Evolutionary conservation across 352 stramenopile species (phyloP).

Genomic region (Aphanomyces stellatus): DNA sequence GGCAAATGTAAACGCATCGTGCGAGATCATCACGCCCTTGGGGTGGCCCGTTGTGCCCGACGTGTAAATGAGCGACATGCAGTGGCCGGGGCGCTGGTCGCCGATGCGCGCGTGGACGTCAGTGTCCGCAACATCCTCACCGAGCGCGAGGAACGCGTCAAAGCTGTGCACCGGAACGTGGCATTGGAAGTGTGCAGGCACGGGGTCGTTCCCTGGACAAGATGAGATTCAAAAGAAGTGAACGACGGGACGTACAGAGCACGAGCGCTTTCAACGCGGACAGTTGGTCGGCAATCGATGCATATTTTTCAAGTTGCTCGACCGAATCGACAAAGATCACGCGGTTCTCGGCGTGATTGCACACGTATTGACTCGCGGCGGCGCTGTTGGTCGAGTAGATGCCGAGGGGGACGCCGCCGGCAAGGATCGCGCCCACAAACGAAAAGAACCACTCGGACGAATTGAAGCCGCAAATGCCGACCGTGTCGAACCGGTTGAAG

Average conservation of each 20-base stretch:
- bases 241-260: slow-evolving; percentile 40
- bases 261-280: slow-evolving; percentile 69
- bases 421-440: slow-evolving; percentile 69
- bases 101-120: slow-evolving; percentile 35
- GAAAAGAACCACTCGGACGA: slow-evolving; percentile 80
- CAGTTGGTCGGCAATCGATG: slow-evolving; percentile 48
- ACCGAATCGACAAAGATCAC: slow-evolving; percentile 71
- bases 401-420: slow-evolving; percentile 63
- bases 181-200: slow-evolving; percentile 27
- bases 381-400: slow-evolving; percentile 80
- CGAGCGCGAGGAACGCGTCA: slow-evolving; percentile 43
- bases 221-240: too few species aligned
- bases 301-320: slow-evolving; percentile 62
- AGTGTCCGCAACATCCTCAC: slow-evolving; percentile 28
- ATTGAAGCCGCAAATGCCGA: slow-evolving; percentile 81
- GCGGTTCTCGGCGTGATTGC: slow-evolving; percentile 64
- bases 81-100: slow-evolving; percentile 66
- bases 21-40: slow-evolving; percentile 59
- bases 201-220: slow-evolving; percentile 26
- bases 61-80: slow-evolving; percentile 72
- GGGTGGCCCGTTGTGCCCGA: slow-evolving; percentile 64
- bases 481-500: slow-evolving; percentile 52
- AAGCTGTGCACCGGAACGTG: slow-evolving; percentile 52
- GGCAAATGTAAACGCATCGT: slow-evolving; percentile 46
- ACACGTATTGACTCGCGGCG: slow-evolving; percentile 69